Evolutionary conservation across 2,329 filamentous ascomycete species (phyloP).

Genomic region (Colletotrichum limetticola): DNA sequence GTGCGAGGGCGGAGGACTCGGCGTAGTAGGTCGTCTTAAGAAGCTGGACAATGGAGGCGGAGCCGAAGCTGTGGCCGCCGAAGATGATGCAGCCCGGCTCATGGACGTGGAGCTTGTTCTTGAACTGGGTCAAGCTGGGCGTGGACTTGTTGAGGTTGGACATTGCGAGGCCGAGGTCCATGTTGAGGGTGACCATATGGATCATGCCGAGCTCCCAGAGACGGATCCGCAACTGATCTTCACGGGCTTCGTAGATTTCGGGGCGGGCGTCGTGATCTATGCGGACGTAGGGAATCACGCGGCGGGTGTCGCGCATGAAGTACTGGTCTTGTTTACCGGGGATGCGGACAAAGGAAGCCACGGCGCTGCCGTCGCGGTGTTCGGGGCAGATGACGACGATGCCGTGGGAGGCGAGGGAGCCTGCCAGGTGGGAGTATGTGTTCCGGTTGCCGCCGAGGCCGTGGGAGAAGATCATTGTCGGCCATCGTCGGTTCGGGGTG

Average conservation of each 20-base stretch:
- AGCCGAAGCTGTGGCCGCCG: conserved; percentile 85
- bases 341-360: conserved; percentile 77
- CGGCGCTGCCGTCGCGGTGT: conserved; percentile 83
- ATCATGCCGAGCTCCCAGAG: conserved; percentile 82
- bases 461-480: conserved; percentile 87
- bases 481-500: conserved; percentile 70
- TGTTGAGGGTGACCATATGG: conserved; percentile 73
- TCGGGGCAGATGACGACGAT: conserved; percentile 84
- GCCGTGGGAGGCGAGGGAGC: conserved; percentile 83
- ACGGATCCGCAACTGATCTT: conserved; percentile 78
- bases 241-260: conserved; percentile 74
- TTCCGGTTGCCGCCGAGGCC: conserved; percentile 85
- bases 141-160: conserved; percentile 65
- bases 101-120: conserved; percentile 72
- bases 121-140: conserved; percentile 67
- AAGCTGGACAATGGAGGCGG: conserved; percentile 78
- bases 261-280: conserved; percentile 72
- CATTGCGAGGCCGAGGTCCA: conserved; percentile 66
- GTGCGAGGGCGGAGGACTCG: conserved; percentile 54
- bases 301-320: conserved; percentile 46
- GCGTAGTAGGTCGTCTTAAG: conserved; percentile 83
- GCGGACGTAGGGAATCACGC: conserved; percentile 58
- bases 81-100: conserved; percentile 79
- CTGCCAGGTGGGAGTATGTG: conserved; percentile 85
- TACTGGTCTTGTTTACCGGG: conserved; percentile 59